These are phyloP conservation scores for Gymnopus androsaceus DNA, from an alignment of 1,284 basidiomycete genomes.

Conservation along the genomic window DNA sequence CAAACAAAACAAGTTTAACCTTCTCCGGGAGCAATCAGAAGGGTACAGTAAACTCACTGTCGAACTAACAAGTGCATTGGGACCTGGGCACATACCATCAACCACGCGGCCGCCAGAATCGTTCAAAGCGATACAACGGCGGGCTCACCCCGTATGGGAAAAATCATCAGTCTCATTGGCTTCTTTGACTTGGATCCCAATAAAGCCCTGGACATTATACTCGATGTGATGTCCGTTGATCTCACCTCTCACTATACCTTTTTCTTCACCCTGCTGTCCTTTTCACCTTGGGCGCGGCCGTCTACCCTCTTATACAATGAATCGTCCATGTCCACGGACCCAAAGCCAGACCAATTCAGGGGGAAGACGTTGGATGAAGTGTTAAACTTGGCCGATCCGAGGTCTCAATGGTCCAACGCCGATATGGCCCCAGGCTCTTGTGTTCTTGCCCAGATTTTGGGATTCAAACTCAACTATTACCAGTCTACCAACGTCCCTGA, in stretches of 20 bases:
- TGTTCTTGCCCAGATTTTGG: conserved; percentile 88
- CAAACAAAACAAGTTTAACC: conserved; percentile 98
- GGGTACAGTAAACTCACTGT: conserved; percentile 92
- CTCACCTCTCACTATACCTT: conserved; percentile 87
- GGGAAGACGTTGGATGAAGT: conserved; percentile 70
- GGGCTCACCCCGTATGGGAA: conserved; percentile 80
- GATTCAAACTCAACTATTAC: conserved; percentile 94
- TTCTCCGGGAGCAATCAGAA: conserved; percentile 95
- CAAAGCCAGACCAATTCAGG: conserved; percentile 44
- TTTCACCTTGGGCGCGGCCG: conserved; percentile 77
- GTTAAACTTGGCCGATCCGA: conserved; percentile 52
- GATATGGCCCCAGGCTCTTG: conserved; percentile 43
- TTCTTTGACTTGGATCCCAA: conserved; percentile 97
- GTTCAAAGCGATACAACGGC: conserved; percentile 54
- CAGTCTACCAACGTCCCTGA: conserved; percentile 47
- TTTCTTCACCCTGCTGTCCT: conserved; percentile 84
- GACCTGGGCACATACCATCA: conserved; percentile 64
- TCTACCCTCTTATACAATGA: conserved; percentile 33
- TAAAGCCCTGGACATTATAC: conserved; percentile 89
- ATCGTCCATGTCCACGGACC: conserved; percentile 39
- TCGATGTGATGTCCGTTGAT: conserved; percentile 88
- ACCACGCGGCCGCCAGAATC: conserved; percentile 67
- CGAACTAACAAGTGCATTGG: conserved; percentile 80
- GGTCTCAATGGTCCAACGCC: conserved; percentile 16
- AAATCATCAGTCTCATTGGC: conserved; percentile 86